Evolutionary conservation across 2,329 filamentous ascomycete species (phyloP), one percentile per base, ranked within the genome.

Genomic region (Aspergillus hortae): DNA sequence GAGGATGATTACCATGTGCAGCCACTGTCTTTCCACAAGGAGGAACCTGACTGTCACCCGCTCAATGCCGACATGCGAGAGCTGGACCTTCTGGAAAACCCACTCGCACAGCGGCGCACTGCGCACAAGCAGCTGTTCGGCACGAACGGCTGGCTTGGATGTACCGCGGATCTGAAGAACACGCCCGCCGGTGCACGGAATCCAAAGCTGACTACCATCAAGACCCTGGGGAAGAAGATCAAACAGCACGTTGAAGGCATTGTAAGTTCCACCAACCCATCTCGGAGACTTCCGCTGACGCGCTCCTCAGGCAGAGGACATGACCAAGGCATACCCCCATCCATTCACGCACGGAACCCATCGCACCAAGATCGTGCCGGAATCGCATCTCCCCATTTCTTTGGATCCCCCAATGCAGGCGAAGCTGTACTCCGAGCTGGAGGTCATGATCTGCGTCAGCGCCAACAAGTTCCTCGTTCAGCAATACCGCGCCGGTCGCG

Each of bases 401-500:
- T 55, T 78, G 21, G 66, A 69, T 49, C 69, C 71, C 27, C 59
- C 64, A 2, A 60, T 63, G 6, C 76, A 78, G 54, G 70, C 73
- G 5, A 73, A 70, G 47, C 61, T 78, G 14, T 76, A 76, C 53
- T 70, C 70, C 2, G 73, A 77, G 46, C 60, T 77, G 40, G 75
- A 78, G 52, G 64, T 74, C 32, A 75, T 76, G 71, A 67, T 78
- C 46, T 73, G 71, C 45, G 64, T 68, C 23, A 72, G 65, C 2
- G 74, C 74, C 42, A 78, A 77, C 53, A 56, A 66, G 9, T 78
- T 76, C 56, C 69, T 78, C 2, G 56, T 75, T 25, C 54, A 67
- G n/a, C 73, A 78, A 51, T 64, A 74, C 56, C 60, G 67, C 30
- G 60, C 68, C 17, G 67, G 68, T 4, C 70, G 70, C 25, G 63